These are phyloP conservation scores for Amoebophrya sp. DNA, from an alignment of 169 alveolate genomes.

Conservation along the genomic window DNA sequence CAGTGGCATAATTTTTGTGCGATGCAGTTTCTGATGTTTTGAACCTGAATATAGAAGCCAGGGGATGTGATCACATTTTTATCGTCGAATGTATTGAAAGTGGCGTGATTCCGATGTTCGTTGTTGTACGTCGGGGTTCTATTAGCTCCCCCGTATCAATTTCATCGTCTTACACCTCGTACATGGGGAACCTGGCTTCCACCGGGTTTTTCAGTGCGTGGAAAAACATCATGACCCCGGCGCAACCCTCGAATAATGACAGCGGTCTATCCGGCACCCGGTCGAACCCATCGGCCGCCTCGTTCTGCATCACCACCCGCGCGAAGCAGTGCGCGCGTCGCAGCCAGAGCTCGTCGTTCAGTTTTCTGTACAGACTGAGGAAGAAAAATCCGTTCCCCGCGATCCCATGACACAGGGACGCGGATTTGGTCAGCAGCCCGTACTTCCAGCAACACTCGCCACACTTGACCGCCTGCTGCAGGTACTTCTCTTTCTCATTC, in stretches of 20 bases:
- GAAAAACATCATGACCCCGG: background rate
- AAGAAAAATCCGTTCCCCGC: background rate
- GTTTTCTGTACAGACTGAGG: background rate
- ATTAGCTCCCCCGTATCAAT: no score
- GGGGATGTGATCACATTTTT: no score
- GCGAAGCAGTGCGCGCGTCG: background rate
- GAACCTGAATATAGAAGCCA: no score
- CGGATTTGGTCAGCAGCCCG: background rate
- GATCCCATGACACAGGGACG: background rate
- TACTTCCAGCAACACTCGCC: background rate
- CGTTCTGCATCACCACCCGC: background rate
- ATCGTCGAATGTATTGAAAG: no score
- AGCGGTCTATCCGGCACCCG: background rate
- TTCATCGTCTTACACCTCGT: background rate
- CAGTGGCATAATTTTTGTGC: no score
- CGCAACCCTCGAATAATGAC: background rate
- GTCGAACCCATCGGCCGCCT: background rate
- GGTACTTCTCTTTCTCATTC: background rate
- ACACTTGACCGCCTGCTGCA: background rate
- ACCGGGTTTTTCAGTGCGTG: background rate
- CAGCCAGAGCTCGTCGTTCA: background rate
- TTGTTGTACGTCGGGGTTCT: no score
- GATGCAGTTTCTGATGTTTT: no score
- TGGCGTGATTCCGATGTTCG: no score
- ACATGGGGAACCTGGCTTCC: background rate